Evolutionary conservation across 139 green algal species (phyloP), one percentile per base, ranked within the genome.

Genomic region (Micractinium sp.): DNA sequence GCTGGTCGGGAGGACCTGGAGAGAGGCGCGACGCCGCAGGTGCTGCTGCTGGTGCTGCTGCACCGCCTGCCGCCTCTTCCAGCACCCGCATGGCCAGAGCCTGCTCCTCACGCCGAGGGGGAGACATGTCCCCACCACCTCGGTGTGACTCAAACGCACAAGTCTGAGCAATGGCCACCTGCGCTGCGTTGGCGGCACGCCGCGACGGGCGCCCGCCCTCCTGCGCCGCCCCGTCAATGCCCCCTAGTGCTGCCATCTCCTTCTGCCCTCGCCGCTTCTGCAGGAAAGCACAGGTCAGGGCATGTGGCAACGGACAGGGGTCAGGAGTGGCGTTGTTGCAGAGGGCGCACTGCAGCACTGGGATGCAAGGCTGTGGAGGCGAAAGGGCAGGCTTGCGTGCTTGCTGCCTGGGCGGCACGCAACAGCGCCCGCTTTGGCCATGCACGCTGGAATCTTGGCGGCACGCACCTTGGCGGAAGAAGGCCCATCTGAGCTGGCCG

Each of bases 81-180:
- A 75, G 38, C 3, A 22, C 1, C 41, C n/a, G 47, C 67, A 76
- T 80, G 3, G 53, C 71, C 47, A 33, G 20, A 31, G 79, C 0
- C 82, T 87, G 87, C n/a, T 89, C 33, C 4, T 41, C 53, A 15
- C 25, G 61, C 66, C 22, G 53, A 18, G 61, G 79, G 16, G 79
- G 79, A 3, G 87, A 88, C 79, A 87, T 81, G n/a, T 20, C 82
- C 19, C 12, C 20, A 22, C 20, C 36, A 23, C 69, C 81, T 3
- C 27, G 53, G 5, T 60, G 35, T 3, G 35, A 14, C 73, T 90
- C 87, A 73, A 53, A 87, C 2, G 79, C 79, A 20, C 38, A 27
- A 0, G 87, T 39, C 47, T 87, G 79, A 4, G 79, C 87, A 23
- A 87, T 56, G 31, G 87, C 87, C 0, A 80, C 87, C 56, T 90